These are phyloP conservation scores for Ganoderma sinense DNA, from an alignment of 1,284 basidiomycete species.

Conservation along the genomic window DNA sequence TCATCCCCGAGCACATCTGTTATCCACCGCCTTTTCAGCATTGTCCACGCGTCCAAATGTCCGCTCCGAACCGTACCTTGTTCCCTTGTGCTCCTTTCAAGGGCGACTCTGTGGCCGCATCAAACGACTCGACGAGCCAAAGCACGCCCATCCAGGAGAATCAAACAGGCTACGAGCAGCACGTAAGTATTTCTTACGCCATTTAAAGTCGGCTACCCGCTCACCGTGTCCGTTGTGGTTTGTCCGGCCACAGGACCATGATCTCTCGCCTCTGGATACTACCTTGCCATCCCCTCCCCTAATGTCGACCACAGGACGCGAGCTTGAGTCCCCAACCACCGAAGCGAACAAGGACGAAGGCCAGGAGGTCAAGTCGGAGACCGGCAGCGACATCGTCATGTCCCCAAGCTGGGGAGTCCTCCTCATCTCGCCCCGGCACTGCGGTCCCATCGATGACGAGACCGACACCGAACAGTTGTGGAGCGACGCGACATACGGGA, in stretches of 20 bases:
- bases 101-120: not conserved
- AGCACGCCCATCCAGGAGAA: not conserved
- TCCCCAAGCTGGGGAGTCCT: not conserved
- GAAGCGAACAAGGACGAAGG: not conserved
- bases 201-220: not conserved
- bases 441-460: not conserved
- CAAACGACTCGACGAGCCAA: not conserved
- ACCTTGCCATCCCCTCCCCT: not conserved
- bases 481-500: not conserved
- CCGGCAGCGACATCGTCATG: slow-evolving; percentile 3
- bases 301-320: not conserved
- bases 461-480: not conserved
- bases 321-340: not conserved
- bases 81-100: not conserved
- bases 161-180: not conserved
- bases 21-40: not conserved
- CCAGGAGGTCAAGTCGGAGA: not conserved
- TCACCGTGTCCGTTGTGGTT: not conserved
- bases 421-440: not conserved
- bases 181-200: not conserved
- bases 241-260: not conserved
- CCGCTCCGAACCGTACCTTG: not conserved
- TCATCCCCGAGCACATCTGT: not conserved
- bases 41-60: not conserved
- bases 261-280: not conserved